phyloP scores from a whole-genome alignment of 306 rosid genomes.

The Quercus dentata region DNA sequence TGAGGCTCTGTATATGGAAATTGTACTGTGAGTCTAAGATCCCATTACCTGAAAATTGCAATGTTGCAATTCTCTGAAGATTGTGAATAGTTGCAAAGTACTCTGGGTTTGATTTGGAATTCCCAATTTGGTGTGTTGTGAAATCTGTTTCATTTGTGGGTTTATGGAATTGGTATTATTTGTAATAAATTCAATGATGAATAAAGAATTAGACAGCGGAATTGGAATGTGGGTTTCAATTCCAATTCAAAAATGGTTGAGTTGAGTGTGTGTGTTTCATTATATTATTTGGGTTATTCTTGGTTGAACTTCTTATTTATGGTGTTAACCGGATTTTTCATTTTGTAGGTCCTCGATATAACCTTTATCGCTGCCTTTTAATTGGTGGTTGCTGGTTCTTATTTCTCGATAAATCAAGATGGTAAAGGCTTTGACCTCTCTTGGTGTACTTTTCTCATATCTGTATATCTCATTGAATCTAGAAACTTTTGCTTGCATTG shows the following conservation, averaged over 20 bases:
- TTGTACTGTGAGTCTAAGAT: too few relatives aligned
- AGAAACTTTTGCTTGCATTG: too few relatives aligned
- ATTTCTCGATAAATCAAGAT: constrained; percentile 20
- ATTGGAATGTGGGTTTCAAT: neutral
- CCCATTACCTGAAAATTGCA: neutral
- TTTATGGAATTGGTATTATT: too few relatives aligned
- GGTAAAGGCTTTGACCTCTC: constrained; percentile 13
- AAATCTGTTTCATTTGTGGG: too few relatives aligned
- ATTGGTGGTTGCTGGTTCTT: constrained; percentile 4
- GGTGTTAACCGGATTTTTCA: neutral
- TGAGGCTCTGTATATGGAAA: too few relatives aligned
- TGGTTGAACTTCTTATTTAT: neutral
- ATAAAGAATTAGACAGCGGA: neutral
- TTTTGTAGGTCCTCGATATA: constrained; percentile 12
- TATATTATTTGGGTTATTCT: neutral
- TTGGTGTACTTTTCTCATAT: neutral
- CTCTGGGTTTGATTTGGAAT: constrained; percentile 6
- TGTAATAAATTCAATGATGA: neutral
- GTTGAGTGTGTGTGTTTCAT: neutral
- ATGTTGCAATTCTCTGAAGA: neutral
- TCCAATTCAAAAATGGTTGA: neutral
- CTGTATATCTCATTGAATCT: too few relatives aligned
- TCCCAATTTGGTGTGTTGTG: neutral
- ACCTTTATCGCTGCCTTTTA: neutral
- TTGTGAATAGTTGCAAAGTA: neutral